Base-by-base conservation (phyloP, 129 eudicot species). In the Kitagawia praeruptora region DNA sequence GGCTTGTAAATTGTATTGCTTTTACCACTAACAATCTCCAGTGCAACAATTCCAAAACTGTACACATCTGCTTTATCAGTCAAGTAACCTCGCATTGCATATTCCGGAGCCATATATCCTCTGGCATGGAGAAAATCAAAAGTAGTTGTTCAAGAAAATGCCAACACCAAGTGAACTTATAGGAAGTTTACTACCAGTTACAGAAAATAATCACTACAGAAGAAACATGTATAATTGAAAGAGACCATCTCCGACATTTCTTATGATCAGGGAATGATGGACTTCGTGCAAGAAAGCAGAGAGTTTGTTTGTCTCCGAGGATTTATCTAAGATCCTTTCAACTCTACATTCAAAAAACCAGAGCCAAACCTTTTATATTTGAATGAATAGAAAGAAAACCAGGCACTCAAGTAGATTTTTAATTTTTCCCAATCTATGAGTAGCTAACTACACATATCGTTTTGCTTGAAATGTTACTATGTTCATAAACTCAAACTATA, bases 91-190 rank as follows among this genome's bases (percentile, higher is more conserved):
- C 42, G 8, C 73, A 67, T 67, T 67, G 41, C 73, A 67, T 67
- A 31, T 67, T 67, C 73, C 8, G 73, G 73, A 67, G 73, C 73
- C 73, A 67, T 67, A 31, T 67, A 67, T 67, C 73, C 73, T 67
- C 73, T 67, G 87, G 73, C 42, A 67, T 13, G 21, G 41, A 67
- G 4, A 13, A 67, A 28, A 11, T 13, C 7, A 66, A 5, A n/a
- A 64, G 16, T 6, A 6, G 14, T 34, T 66, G 69, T 38, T 77
- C 28, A 56, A 63, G 31, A 75, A 40, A 39, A 15, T 49, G 31
- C 75, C 23, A 19, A 15, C 2, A 45, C 40, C 75, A 71, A 71
- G 49, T 71, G n/a, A 38, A 38, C 45, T 11, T 34, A 66, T 10
- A 71, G 16, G 15, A 46, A 46, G 49, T 14, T 46, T 46, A 21